Conservation (phyloP, 208 protist genomes). For the Tritrichomonas foetus region DNA sequence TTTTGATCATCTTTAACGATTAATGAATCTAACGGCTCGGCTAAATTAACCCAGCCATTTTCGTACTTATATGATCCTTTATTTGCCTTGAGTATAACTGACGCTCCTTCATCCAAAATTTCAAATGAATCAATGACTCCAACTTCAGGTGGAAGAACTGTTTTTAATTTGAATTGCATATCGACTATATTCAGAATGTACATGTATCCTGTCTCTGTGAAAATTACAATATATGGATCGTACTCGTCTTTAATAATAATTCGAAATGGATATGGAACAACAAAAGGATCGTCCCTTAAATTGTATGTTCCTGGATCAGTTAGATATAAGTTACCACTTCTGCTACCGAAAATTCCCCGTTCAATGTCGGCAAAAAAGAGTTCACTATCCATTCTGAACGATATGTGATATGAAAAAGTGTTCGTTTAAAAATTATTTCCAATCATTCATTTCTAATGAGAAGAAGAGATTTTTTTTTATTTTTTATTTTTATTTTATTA, state of each 20-base stretch:
- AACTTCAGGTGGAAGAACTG: background rate
- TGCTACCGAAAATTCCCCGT: background rate
- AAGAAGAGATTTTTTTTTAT: too few relatives aligned
- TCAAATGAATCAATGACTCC: background rate
- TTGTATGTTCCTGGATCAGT: background rate
- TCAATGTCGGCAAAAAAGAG: background rate
- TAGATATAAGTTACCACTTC: background rate
- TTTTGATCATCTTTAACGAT: background rate
- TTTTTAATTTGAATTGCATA: background rate
- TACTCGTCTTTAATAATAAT: background rate
- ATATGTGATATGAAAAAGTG: background rate
- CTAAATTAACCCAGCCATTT: background rate
- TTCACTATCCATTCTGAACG: background rate
- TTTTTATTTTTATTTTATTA: too few relatives aligned
- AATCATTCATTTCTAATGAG: too few relatives aligned
- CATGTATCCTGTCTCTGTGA: background rate
- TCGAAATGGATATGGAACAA: background rate
- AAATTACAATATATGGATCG: background rate
- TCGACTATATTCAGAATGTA: background rate
- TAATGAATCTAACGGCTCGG: background rate
- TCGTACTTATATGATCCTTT: background rate
- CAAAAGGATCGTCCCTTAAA: background rate
- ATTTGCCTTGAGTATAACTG: background rate
- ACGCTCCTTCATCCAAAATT: background rate
- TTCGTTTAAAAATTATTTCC: too few relatives aligned